phyloP scores from a whole-genome alignment of 2,329 filamentous ascomycete genomes.

The Cercospora sp. region DNA sequence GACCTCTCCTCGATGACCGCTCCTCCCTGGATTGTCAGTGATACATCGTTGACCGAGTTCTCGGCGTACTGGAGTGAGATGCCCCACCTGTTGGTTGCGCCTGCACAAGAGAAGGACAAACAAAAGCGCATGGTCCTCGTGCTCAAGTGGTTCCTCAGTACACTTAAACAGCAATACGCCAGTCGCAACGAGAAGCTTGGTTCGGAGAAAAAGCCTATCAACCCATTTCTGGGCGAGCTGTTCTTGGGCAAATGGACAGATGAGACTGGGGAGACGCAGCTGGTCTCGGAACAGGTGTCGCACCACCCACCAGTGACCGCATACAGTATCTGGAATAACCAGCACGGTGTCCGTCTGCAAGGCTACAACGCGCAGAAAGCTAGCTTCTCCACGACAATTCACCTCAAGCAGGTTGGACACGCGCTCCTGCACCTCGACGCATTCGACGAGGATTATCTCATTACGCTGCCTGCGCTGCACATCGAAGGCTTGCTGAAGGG shows the following conservation, averaged over 20 bases:
- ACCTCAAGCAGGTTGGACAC: slow-evolving; percentile 77
- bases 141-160: slow-evolving; percentile 95
- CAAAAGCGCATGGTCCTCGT: slow-evolving; percentile 82
- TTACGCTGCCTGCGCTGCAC: slow-evolving; percentile 86
- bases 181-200: slow-evolving; percentile 75
- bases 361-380: slow-evolving; percentile 97
- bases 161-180: slow-evolving; percentile 81
- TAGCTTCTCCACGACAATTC: slow-evolving; percentile 89
- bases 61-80: slow-evolving; percentile 60
- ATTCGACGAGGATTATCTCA: slow-evolving; percentile 74
- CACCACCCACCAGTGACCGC: slow-evolving; percentile 95
- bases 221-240: slow-evolving; percentile 92
- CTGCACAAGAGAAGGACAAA: slow-evolving; percentile 74
- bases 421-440: slow-evolving; percentile 74
- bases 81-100: slow-evolving; percentile 71
- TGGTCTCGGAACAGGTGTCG: slow-evolving; percentile 94
- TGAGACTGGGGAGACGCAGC: slow-evolving; percentile 73
- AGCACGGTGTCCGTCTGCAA: slow-evolving; percentile 71
- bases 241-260: slow-evolving; percentile 92
- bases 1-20: slow-evolving; percentile 59
- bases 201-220: slow-evolving; percentile 96
- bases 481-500: slow-evolving; percentile 90
- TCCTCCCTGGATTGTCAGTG: slow-evolving; percentile 57
- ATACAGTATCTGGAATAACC: slow-evolving; percentile 85
- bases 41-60: slow-evolving; percentile 57